phyloP scores from a whole-genome alignment of 2,329 filamentous ascomycete species.

The Alternaria sp. region DNA sequence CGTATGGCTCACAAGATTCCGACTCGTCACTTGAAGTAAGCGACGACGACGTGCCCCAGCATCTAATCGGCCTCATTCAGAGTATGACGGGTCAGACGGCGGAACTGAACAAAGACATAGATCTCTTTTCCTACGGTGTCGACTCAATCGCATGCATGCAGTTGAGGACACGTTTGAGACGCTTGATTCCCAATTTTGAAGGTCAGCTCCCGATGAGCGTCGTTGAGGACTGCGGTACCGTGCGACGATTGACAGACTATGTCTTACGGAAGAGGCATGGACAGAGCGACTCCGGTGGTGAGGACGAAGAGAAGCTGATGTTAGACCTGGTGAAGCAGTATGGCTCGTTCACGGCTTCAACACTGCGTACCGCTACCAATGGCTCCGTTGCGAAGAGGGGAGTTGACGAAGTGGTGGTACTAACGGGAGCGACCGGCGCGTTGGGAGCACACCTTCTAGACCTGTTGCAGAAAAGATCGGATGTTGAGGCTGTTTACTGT shows the following conservation, averaged over 20 bases:
- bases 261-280: slow-evolving; percentile 51
- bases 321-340: slow-evolving; percentile 56
- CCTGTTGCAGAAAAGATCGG: slow-evolving; percentile 48
- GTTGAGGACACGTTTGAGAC: slow-evolving; percentile 51
- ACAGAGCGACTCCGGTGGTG: slow-evolving; percentile 31
- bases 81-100: slow-evolving; percentile 28
- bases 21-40: slow-evolving; percentile 20
- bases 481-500: slow-evolving; percentile 60
- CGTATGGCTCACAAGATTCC: slow-evolving; percentile 49
- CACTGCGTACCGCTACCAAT: neutral
- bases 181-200: slow-evolving; percentile 44
- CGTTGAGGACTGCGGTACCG: slow-evolving; percentile 65
- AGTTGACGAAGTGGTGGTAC: slow-evolving; percentile 35
- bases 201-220: slow-evolving; percentile 60
- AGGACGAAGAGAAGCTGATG: slow-evolving; percentile 53
- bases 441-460: slow-evolving; percentile 60
- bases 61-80: slow-evolving; percentile 28
- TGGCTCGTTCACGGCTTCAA: slow-evolving; percentile 47
- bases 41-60: slow-evolving; percentile 35
- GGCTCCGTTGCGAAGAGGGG: neutral
- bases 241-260: slow-evolving; percentile 51
- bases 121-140: slow-evolving; percentile 65
- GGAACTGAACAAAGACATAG: slow-evolving; percentile 48
- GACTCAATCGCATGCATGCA: slow-evolving; percentile 66
- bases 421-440: slow-evolving; percentile 60